Base-by-base conservation (phyloP, 2,329 filamentous ascomycete species). In the Cephalotrichum gorgonifer region DNA sequence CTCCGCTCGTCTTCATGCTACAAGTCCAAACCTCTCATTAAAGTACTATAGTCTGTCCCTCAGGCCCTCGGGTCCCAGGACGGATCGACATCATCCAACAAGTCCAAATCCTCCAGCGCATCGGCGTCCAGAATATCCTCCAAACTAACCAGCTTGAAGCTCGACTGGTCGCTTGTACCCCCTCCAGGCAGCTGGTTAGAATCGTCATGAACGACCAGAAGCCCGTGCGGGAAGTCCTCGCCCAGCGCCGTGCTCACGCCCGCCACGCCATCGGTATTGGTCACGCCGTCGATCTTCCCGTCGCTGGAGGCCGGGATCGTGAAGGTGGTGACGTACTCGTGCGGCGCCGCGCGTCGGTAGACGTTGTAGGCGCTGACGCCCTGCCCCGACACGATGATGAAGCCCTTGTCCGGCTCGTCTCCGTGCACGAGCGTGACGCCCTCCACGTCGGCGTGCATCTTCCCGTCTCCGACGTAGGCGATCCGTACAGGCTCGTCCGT, bases 131-230 rank as follows among this genome's bases (percentile, higher is more conserved):
- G 55, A 1, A 73, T 59, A 50, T 66, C 64, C 43, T 63, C 63
- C 33, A 73, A 53, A 42, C 63, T 66, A 3, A 74, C 60, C 15
- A 77, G 48, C 61, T 78, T 78, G 55, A 75, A 77, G 51, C 70
- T 75, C 1, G 73, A 71, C 52, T 71, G 62, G 0, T 62, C 60
- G 22, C 67, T 72, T 1, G 70, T 73, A 3, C 66, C 64, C 0
- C 73, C 72, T 6, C 57, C 66, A 0, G 66, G 60, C 7, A 74
- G 57, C 59, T 76, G 67, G 50, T 78, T 78, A 3, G 70, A 69
- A 57, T 78, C 75, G 52, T 78, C 74, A 50, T 77, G 74, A 12
- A 72, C 68, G 4, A 77, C 73, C 2, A 78, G 54, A 23, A 78
- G 43, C 0, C 75, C 73, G 7, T 58, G 55, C 0, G 67, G 67